A percentile compares a stretch with the other conserved stretches of the same genome.
Conservation (phyloP, 495 filamentous ascomycete species). For the Penicillium verhagenii region DNA sequence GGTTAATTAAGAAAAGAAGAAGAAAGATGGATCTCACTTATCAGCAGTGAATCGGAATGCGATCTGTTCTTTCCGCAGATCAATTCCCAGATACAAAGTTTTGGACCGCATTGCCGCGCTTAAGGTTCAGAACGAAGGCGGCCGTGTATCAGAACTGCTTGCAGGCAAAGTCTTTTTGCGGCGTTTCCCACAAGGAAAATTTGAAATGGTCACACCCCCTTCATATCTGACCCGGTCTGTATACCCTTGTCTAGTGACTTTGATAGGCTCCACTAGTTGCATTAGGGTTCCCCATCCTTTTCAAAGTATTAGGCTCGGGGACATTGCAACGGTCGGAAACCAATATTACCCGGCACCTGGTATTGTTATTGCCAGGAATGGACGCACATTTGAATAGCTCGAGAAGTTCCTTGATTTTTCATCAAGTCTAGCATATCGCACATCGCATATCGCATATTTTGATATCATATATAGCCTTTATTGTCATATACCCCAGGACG, state of each 20-base stretch:
- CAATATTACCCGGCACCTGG: neutral
- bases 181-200: neutral
- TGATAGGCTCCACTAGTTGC: slow-evolving; percentile 20
- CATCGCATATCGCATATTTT: neutral
- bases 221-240: slow-evolving; percentile 10
- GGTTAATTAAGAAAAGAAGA: neutral
- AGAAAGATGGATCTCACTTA: neutral
- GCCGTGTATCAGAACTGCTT: slow-evolving; percentile 2
- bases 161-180: slow-evolving; percentile 8
- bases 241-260: slow-evolving; percentile 22
- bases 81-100: neutral
- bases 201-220: slow-evolving; percentile 16
- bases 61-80: neutral
- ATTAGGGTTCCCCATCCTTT: slow-evolving; percentile 9
- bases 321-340: slow-evolving; percentile 4
- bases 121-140: slow-evolving; percentile 3
- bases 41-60: neutral
- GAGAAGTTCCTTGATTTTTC: neutral
- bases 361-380: neutral
- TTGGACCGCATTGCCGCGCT: neutral
- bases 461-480: neutral
- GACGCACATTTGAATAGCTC: neutral
- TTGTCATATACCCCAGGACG: neutral
- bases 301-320: slow-evolving; percentile 8
- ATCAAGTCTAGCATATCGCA: neutral